Evolutionary conservation across 306 rosid species (phyloP).

Genomic region (Ammopiptanthus mongolicus): DNA sequence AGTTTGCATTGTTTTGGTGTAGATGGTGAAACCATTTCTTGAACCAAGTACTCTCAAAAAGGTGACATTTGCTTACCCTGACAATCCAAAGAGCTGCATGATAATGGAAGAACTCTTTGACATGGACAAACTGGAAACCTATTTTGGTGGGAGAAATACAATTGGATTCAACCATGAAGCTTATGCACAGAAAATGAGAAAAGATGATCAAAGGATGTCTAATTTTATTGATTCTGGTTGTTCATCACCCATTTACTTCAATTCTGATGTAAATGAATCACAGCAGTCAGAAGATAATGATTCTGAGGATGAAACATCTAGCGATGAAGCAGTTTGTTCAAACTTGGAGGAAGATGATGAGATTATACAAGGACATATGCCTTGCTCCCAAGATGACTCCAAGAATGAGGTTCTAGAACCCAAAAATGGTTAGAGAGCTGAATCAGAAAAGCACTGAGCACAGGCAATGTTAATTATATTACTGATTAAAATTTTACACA

Average conservation of each 20-base stretch:
- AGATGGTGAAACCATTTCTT: conserved; percentile 81
- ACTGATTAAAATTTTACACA: neutral
- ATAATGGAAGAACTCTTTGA: conserved; percentile 61
- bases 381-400: conserved; percentile 10
- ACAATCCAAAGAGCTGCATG: conserved; percentile 49
- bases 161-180: conserved; percentile 40
- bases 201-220: conserved; percentile 50
- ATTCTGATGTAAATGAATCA: conserved; percentile 17
- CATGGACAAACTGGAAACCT: conserved; percentile 51
- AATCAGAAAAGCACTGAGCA: conserved; percentile 7
- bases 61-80: conserved; percentile 64
- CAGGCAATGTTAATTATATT: conserved; percentile 1
- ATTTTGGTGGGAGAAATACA: conserved; percentile 59
- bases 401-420: conserved; percentile 19
- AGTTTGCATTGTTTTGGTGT: conserved; percentile 13
- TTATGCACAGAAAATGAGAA: conserved; percentile 52
- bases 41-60: conserved; percentile 64
- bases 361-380: neutral
- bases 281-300: conserved; percentile 20
- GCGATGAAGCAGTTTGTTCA: conserved; percentile 27
- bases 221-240: conserved; percentile 27
- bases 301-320: conserved; percentile 29
- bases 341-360: conserved; percentile 19
- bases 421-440: neutral
- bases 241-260: conserved; percentile 20